Percentiles rank a stretch among this genome's conserved stretches.
These are phyloP conservation scores for Aspergillus sp. DNA, from an alignment of 2,329 filamentous ascomycete genomes.

Conservation along the genomic window DNA sequence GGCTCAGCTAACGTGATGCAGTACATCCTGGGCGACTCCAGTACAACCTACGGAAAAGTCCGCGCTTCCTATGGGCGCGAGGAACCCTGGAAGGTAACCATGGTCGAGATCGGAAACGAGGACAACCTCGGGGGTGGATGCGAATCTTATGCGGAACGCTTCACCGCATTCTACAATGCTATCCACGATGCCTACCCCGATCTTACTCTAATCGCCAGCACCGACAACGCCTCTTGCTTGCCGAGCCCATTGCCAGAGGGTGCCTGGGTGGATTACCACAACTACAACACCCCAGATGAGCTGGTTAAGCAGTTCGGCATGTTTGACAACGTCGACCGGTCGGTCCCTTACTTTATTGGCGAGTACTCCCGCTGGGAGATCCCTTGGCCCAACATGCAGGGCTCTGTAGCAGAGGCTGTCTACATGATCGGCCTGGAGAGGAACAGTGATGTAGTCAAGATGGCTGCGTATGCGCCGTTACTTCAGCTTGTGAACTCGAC, in stretches of 20 bases:
- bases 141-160: slow-evolving; percentile 50
- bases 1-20: not conserved
- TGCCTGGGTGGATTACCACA: slow-evolving; percentile 48
- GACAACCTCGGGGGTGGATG: slow-evolving; percentile 56
- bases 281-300: slow-evolving; percentile 49
- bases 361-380: slow-evolving; percentile 22
- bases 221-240: slow-evolving; percentile 19
- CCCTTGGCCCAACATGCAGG: slow-evolving; percentile 27
- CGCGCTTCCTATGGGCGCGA: slow-evolving; percentile 58
- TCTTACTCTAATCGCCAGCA: slow-evolving; percentile 53
- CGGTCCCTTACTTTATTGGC: slow-evolving; percentile 25
- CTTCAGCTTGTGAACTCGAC: slow-evolving; percentile 28
- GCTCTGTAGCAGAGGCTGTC: slow-evolving; percentile 62
- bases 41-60: slow-evolving; percentile 55
- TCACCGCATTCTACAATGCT: slow-evolving; percentile 56
- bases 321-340: slow-evolving; percentile 51
- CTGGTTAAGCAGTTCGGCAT: slow-evolving; percentile 49
- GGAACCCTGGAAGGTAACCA: slow-evolving; percentile 56
- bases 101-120: slow-evolving; percentile 65
- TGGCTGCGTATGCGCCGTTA: slow-evolving; percentile 28
- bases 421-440: slow-evolving; percentile 52
- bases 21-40: slow-evolving; percentile 54
- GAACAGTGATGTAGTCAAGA: slow-evolving; percentile 31
- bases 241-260: slow-evolving; percentile 30
- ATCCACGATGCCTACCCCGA: slow-evolving; percentile 54